Base-by-base conservation (phyloP, 1,284 basidiomycete genomes). In the Lentinula novae-zelandiae region DNA sequence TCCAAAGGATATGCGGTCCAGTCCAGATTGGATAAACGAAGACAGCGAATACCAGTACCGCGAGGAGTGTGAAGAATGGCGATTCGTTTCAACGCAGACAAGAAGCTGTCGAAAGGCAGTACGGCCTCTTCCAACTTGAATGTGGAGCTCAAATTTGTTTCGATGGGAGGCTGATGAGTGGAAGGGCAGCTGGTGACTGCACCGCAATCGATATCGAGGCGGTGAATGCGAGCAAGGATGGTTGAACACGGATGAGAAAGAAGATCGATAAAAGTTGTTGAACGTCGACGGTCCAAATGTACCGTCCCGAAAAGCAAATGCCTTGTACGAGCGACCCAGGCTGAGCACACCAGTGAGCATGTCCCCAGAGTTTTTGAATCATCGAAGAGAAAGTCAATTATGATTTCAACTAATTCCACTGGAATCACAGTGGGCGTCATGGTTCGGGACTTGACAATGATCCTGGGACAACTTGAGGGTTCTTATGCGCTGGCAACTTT, bases 271-370 rank as follows among this genome's bases (percentile, higher is more conserved):
- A 56, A 46, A 10, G 22, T 10, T 10, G 33, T 33, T 20, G 54
- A 34, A 3, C 31, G 22, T 27, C 42, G 20, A 33, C 27, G 6
- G n/a, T 46, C 17, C 7, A 56, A 9, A 34, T 56, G 40, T 6
- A 56, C 40, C 10, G 54, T 33, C 10, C 42, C 31, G 34, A 56
- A 56, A 27, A 56, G 22, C 54, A 44, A 56, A n/a, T 56, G 54
- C 8, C 54, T 44, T 7, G 54, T 46, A 15, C 54, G 54, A 56
- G 42, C 40, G 27, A 42, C 33, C 54, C 54, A 56, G 22, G 54
- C n/a, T 31, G 54, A 46, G n/a, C 54, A 44, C 2, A 56, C 54
- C 31, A 56, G 13, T 7, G 54, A 44, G 54, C 54, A 56, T 7
- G 54, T 31, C 6, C 42, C 54, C 5, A 56, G 42, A 31, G 54